phyloP scores from a whole-genome alignment of 345 rosid genomes.

The Melaleuca alternifolia region DNA sequence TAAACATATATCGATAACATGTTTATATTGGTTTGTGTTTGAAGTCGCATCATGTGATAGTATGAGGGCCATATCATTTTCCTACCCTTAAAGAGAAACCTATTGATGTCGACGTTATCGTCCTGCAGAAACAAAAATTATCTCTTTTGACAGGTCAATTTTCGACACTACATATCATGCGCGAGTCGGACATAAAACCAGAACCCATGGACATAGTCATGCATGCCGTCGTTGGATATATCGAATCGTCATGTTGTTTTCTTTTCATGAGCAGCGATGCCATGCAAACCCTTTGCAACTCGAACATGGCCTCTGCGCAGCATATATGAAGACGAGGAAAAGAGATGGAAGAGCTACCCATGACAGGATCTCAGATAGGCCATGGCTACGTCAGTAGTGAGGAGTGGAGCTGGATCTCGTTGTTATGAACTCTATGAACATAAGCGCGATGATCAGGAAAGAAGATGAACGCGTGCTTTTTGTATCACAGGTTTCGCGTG shows the following conservation, averaged over 20 bases:
- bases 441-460: neutral
- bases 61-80: neutral
- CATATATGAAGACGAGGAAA: neutral
- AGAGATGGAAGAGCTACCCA: neutral
- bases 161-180: neutral
- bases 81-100: neutral
- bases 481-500: neutral
- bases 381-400: neutral
- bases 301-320: neutral
- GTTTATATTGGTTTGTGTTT: neutral
- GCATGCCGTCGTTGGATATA: no score
- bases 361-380: neutral
- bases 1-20: neutral
- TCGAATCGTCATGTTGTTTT: neutral
- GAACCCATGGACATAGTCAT: neutral
- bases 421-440: neutral
- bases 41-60: neutral
- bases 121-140: neutral
- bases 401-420: neutral
- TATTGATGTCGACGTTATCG: neutral
- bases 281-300: neutral
- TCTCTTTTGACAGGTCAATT: neutral
- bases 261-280: neutral
- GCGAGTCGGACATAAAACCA: neutral
- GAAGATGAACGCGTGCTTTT: neutral